Evolutionary conservation across 2,329 filamentous ascomycete species (phyloP).

Genomic region (Kalaharituber pfeilii): DNA sequence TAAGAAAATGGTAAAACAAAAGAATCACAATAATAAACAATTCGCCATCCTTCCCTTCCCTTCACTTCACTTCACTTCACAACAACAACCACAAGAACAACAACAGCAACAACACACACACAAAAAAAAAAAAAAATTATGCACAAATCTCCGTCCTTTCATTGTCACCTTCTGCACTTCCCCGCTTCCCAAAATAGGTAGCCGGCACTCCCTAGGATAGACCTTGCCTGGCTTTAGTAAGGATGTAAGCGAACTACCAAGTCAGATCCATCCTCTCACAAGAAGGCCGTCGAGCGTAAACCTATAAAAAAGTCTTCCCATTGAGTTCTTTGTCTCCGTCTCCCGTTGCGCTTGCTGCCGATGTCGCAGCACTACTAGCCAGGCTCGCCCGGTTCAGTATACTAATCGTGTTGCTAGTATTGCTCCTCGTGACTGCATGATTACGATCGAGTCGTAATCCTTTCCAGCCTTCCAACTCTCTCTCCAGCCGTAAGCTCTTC

Average conservation of each 20-base stretch:
- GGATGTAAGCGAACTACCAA: neutral
- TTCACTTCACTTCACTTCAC: too few species aligned
- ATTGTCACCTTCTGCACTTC: too few species aligned
- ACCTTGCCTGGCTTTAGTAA: neutral
- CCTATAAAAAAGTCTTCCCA: conserved; percentile 3
- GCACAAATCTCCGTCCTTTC: too few species aligned
- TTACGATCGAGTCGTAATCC: conserved; percentile 45
- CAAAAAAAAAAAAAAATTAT: too few species aligned
- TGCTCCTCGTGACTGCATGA: neutral
- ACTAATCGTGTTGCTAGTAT: neutral
- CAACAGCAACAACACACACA: too few species aligned
- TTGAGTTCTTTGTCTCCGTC: neutral
- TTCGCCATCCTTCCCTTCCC: too few species aligned
- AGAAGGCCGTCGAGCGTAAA: conserved; percentile 1
- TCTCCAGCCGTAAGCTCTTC: conserved; percentile 61
- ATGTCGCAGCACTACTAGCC: neutral
- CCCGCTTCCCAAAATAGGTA: too few species aligned
- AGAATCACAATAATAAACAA: too few species aligned
- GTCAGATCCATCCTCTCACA: neutral
- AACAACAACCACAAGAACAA: too few species aligned
- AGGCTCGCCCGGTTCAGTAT: neutral
- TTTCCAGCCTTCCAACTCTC: conserved; percentile 74
- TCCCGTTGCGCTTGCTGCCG: neutral
- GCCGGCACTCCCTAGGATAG: neutral
- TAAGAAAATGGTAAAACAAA: too few species aligned